phyloP scores from a whole-genome alignment of 306 rosid genomes.

The Inga laurina region DNA sequence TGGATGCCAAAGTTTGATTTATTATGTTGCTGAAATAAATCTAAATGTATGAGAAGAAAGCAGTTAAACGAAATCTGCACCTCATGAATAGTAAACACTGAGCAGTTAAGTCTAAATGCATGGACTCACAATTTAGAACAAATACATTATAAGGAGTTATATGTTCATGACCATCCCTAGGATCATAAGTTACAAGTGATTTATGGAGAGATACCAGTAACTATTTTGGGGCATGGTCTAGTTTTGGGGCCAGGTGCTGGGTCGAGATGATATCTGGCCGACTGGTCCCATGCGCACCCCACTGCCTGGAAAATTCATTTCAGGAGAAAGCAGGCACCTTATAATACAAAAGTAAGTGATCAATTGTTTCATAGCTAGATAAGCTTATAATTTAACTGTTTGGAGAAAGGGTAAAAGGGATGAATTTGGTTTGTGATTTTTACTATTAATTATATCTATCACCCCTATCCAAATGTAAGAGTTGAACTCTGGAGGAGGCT shows the following conservation, averaged over 20 bases:
- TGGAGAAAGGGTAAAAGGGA: not conserved
- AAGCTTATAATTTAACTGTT: not conserved
- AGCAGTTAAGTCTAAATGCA: not conserved
- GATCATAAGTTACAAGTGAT: not conserved
- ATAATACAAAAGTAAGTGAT: not conserved
- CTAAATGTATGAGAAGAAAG: not conserved
- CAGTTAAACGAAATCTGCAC: not conserved
- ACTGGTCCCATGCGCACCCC: not conserved
- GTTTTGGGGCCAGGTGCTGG: not conserved
- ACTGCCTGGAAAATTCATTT: not conserved
- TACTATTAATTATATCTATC: no score
- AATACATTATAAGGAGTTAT: not conserved
- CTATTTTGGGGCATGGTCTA: not conserved
- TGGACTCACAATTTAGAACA: not conserved
- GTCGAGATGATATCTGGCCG: not conserved
- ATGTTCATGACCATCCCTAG: not conserved
- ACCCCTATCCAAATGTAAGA: not conserved
- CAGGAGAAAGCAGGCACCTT: not conserved
- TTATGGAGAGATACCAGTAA: not conserved
- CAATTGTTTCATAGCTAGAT: not conserved
- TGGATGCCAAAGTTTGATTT: not conserved
- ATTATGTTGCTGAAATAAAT: not conserved
- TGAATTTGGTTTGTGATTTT: not conserved
- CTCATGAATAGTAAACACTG: not conserved
- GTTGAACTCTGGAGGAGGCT: not conserved